phyloP scores from a whole-genome alignment of 176 grass and related monocot genomes.

The Triticum turgidum region DNA sequence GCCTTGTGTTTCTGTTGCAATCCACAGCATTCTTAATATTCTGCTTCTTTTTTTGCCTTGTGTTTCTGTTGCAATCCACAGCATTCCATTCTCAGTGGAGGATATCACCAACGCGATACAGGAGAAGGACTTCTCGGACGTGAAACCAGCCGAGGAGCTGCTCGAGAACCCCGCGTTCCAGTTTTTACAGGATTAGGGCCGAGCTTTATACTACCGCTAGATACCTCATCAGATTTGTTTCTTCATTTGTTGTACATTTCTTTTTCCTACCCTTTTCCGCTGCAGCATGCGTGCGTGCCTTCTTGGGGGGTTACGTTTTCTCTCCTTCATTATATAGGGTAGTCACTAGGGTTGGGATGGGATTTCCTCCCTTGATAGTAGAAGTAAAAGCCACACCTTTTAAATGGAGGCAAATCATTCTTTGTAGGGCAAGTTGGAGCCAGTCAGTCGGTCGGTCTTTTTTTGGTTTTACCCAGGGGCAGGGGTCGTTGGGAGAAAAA shows the following conservation, averaged over 20 bases:
- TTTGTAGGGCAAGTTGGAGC: constrained; percentile 55
- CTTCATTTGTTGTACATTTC: constrained; percentile 66
- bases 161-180: constrained; percentile 87
- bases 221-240: constrained; percentile 47
- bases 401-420: constrained; percentile 66
- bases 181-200: constrained; percentile 97
- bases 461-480: constrained; percentile 24
- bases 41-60: neutral
- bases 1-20: neutral
- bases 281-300: constrained; percentile 22
- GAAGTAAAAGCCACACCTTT: constrained; percentile 48
- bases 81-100: constrained; percentile 94
- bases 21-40: constrained; percentile 71
- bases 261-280: constrained; percentile 33
- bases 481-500: constrained; percentile 32
- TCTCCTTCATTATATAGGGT: constrained; percentile 61
- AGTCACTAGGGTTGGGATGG: constrained; percentile 63
- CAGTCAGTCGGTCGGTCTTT: constrained; percentile 5
- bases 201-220: constrained; percentile 22
- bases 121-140: constrained; percentile 82
- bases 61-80: constrained; percentile 44
- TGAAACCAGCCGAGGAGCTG: constrained; percentile 82
- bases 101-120: constrained; percentile 85
- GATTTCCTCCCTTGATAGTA: constrained; percentile 45
- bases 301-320: constrained; percentile 38